phyloP scores from a whole-genome alignment of 2,329 filamentous ascomycete genomes.

The Coniella lustricola region DNA sequence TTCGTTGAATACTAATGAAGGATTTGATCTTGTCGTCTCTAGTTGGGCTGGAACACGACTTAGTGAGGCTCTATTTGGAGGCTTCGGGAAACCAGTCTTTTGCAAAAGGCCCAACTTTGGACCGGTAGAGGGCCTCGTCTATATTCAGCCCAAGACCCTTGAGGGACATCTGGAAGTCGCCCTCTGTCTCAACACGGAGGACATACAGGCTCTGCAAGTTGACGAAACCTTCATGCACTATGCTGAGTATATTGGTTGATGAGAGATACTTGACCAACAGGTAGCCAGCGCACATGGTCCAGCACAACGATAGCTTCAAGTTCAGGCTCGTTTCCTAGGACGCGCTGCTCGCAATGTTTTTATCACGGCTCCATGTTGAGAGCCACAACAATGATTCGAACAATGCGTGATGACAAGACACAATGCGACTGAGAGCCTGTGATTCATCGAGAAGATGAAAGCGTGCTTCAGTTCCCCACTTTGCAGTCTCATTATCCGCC shows the following conservation, averaged over 20 bases:
- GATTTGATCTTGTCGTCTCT: slow-evolving; percentile 6
- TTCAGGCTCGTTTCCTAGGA: too few relatives aligned
- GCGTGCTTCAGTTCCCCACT: too few relatives aligned
- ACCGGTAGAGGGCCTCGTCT: slow-evolving; percentile 7
- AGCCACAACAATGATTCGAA: too few relatives aligned
- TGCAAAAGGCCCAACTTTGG: slow-evolving; percentile 5
- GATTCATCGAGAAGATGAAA: too few relatives aligned
- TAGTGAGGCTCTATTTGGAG: slow-evolving; percentile 4
- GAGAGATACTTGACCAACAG: too few relatives aligned
- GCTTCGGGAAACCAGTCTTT: slow-evolving; percentile 6
- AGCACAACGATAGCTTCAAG: too few relatives aligned
- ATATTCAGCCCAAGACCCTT: slow-evolving; percentile 8
- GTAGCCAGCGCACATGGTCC: too few relatives aligned
- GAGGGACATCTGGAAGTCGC: slow-evolving; percentile 6
- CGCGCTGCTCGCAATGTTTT: too few relatives aligned
- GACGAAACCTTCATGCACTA: slow-evolving; percentile 7
- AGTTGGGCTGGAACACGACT: slow-evolving; percentile 7
- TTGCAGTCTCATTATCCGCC: too few relatives aligned
- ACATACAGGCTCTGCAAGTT: background rate
- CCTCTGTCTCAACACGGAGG: slow-evolving; percentile 3
- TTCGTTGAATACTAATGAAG: background rate
- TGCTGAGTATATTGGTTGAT: slow-evolving; percentile 6
- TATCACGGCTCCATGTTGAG: too few relatives aligned
- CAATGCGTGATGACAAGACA: too few relatives aligned
- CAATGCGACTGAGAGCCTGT: too few relatives aligned